Conservation (phyloP, 1,139 yeast species). For the Magnusiomyces paraingens region DNA sequence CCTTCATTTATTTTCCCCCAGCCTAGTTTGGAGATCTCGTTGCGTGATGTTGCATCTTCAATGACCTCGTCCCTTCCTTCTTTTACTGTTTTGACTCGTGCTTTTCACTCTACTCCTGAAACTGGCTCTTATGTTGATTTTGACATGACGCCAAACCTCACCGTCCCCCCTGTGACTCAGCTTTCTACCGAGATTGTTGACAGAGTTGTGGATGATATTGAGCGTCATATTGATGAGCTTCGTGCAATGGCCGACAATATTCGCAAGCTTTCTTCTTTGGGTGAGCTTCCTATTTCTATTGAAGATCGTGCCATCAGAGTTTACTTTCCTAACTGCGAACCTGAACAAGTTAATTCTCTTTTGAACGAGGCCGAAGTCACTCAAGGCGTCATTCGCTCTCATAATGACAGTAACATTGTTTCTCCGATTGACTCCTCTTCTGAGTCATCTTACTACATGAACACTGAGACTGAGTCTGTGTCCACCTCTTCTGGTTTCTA, state of each 20-base stretch:
- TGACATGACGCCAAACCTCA: constrained; percentile 29
- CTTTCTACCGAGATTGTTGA: constrained; percentile 25
- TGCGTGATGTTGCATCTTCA: not conserved
- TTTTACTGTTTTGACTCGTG: constrained; percentile 9
- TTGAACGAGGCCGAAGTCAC: constrained; percentile 32
- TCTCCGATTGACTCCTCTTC: constrained; percentile 9
- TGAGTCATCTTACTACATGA: not conserved
- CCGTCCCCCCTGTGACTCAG: constrained; percentile 25
- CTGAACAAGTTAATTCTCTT: constrained; percentile 28
- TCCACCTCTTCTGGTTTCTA: constrained; percentile 5
- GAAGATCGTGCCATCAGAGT: constrained; percentile 30
- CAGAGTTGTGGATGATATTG: constrained; percentile 23
- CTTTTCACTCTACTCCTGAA: constrained; percentile 11
- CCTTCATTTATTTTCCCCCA: constrained; percentile 9
- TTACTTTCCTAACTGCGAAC: constrained; percentile 35
- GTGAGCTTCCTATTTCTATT: constrained; percentile 35
- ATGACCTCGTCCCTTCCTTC: constrained; percentile 9
- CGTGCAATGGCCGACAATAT: constrained; percentile 27
- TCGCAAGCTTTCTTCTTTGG: constrained; percentile 28
- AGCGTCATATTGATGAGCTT: constrained; percentile 24
- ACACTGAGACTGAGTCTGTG: not conserved
- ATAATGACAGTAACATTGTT: constrained; percentile 5
- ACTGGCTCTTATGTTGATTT: constrained; percentile 31
- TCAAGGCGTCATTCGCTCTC: constrained; percentile 24
- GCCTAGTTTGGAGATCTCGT: constrained; percentile 5